A percentile compares a stretch with the other conserved stretches of the same genome.
These are phyloP conservation scores for Ophioceras dolichostomum DNA, from an alignment of 2,329 filamentous ascomycete genomes.

Conservation along the genomic window DNA sequence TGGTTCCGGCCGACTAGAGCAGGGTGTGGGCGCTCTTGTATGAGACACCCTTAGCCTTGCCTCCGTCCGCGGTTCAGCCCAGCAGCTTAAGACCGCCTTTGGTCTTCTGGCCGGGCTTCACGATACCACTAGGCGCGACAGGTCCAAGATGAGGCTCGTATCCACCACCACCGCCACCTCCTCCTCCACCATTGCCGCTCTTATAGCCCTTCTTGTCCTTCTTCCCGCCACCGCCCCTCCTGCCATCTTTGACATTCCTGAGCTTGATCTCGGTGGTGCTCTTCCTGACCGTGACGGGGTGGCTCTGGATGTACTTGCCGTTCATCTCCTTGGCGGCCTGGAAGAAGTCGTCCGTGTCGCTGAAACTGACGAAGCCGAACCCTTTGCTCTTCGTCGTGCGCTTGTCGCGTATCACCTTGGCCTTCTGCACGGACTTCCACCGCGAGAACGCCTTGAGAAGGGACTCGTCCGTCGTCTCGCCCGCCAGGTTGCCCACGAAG, in stretches of 20 bases:
- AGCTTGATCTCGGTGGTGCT: slow-evolving; percentile 87
- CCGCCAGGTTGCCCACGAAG: slow-evolving; percentile 92
- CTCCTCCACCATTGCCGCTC: slow-evolving; percentile 18
- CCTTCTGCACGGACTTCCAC: slow-evolving; percentile 82
- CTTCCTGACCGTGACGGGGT: slow-evolving; percentile 78
- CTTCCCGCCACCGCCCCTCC: slow-evolving; percentile 30
- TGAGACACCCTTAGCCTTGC: too few relatives aligned
- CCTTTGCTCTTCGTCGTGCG: slow-evolving; percentile 92
- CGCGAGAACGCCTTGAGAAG: slow-evolving; percentile 85
- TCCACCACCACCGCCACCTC: slow-evolving; percentile 16
- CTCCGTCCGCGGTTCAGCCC: slow-evolving; percentile 34
- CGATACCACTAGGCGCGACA: slow-evolving; percentile 36
- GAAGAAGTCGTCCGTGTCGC: slow-evolving; percentile 92
- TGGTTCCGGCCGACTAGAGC: too few relatives aligned
- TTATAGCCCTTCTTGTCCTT: slow-evolving; percentile 27
- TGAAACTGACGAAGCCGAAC: slow-evolving; percentile 93
- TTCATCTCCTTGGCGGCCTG: slow-evolving; percentile 96
- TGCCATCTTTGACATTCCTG: slow-evolving; percentile 51
- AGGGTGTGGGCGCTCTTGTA: too few relatives aligned
- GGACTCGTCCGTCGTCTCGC: slow-evolving; percentile 94
- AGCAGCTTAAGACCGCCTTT: slow-evolving; percentile 51
- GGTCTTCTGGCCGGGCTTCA: slow-evolving; percentile 54
- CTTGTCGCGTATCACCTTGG: slow-evolving; percentile 89
- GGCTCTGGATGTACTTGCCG: slow-evolving; percentile 97
- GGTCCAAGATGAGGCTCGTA: slow-evolving; percentile 41